Base-by-base conservation (phyloP, 257 asterid species). In the Ehretia macrophylla region DNA sequence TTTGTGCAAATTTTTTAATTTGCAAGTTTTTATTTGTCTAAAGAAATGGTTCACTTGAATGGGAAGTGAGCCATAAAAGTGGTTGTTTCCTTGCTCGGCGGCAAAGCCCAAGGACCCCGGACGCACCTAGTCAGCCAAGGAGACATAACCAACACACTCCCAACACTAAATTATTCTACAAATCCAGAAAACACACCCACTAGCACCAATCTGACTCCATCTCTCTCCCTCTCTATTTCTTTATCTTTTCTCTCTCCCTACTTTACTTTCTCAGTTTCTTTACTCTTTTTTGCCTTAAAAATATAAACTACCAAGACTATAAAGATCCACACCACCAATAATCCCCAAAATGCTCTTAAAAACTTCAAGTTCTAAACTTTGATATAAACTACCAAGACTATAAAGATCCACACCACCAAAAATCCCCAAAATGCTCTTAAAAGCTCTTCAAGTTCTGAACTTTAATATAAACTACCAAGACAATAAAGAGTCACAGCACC, bases 91-190 rank as follows among this genome's bases (percentile, higher is more conserved):
- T 84, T 82, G 86, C 84, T 79, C 83, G 94, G 82, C 78, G 81
- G 94, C 96, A 90, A 79, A 78, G 87, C 78, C 95, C 98, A 78
- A 79, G 73, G 83, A 82, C 82, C 75, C 78, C 95, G 96, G 95
- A 71, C 62, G 19, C 60, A 71, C 85, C 85, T 67, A 70, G 88
- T 82, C 88, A 87, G 86, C 91, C 58, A 61, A 78, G 95, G 94
- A 76, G 92, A 91, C 94, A 85, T 69, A 38, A 75, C 71, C 80
- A 72, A 70, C 89, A 80, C 79, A 59, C 65, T 73, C 78, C 66
- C 45, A 78, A 79, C 84, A 77, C 88, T 91, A 75, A 81, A 81
- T 67, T 79, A 87, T 78, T 87, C 57, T 75, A 60, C 70, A 70
- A 72, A 75, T 79, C 68, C 80, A 71, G 72, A 72, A 61, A 68